A percentile compares a stretch with the other conserved stretches of the same genome.
Evolutionary conservation across 345 rosid genomes (phyloP).

Genomic region (Dovyalis caffra): DNA sequence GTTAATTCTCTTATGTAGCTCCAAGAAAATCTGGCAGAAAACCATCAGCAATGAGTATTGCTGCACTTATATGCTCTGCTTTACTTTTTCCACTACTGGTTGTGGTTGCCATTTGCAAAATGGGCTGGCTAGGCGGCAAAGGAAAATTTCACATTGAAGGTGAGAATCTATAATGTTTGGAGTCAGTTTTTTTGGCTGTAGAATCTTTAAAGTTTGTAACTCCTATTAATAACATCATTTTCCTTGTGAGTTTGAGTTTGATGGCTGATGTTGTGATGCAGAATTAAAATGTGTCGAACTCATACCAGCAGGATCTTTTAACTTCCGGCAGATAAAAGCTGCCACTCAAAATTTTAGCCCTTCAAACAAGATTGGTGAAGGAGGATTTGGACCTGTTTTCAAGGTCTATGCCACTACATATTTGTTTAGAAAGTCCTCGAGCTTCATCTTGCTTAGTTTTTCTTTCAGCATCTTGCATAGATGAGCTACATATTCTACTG

Average conservation of each 20-base stretch:
- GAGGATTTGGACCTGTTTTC: conserved; percentile 9
- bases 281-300: neutral
- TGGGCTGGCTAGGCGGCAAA: neutral
- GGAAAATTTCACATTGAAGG: neutral
- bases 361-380: conserved; percentile 8
- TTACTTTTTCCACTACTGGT: neutral
- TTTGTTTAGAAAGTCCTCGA: neutral
- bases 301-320: conserved; percentile 1
- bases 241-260: neutral
- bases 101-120: neutral
- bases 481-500: too few relatives aligned
- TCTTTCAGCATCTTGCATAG: too few relatives aligned
- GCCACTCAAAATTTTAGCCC: conserved; percentile 2
- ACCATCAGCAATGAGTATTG: neutral
- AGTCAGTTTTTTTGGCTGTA: neutral
- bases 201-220: neutral
- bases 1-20: neutral
- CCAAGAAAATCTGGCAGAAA: conserved; percentile 1
- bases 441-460: too few relatives aligned
- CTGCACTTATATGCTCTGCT: neutral
- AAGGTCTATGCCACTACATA: neutral
- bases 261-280: neutral
- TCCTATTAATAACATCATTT: neutral
- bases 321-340: conserved; percentile 6
- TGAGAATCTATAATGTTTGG: neutral